Evolutionary conservation across 2,329 filamentous ascomycete genomes (phyloP).

Genomic region (Chrysoporthe puriensis): DNA sequence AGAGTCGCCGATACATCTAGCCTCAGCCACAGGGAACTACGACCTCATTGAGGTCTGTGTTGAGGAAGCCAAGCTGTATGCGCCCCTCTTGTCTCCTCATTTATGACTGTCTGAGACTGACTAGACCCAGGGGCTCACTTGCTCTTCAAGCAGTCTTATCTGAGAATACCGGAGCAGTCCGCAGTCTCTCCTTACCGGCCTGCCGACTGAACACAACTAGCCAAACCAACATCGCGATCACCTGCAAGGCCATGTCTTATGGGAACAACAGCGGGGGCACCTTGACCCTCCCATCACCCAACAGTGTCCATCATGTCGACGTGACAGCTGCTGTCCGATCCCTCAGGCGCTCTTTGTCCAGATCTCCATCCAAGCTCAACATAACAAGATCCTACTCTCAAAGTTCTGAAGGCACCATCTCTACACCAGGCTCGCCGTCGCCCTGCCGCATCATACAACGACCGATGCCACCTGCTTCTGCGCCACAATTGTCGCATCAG

Average conservation of each 20-base stretch:
- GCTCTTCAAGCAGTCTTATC: neutral
- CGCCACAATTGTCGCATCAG: constrained; percentile 33
- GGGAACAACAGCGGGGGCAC: constrained; percentile 70
- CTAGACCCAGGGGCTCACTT: neutral
- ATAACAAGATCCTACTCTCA: constrained; percentile 57
- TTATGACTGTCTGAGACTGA: neutral
- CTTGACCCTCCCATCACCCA: constrained; percentile 85
- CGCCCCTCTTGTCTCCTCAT: neutral
- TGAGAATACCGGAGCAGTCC: neutral
- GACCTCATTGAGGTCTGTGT: too few species aligned
- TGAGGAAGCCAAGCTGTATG: neutral
- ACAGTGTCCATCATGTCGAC: constrained; percentile 80
- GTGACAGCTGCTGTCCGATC: constrained; percentile 76
- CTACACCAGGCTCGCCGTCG: constrained; percentile 62
- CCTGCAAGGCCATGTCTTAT: constrained; percentile 55
- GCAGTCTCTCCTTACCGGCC: neutral
- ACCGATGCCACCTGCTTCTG: constrained; percentile 48
- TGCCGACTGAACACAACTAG: neutral
- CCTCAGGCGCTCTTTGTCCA: constrained; percentile 83
- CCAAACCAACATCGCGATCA: neutral
- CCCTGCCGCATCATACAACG: constrained; percentile 42
- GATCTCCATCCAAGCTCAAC: constrained; percentile 90
- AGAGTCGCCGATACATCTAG: neutral
- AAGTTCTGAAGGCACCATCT: constrained; percentile 53
- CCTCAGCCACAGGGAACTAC: neutral